Evolutionary conservation across 1,284 basidiomycete genomes (phyloP), one percentile per base, ranked within the genome.

Genomic region (Lignosus rhinocerotis): DNA sequence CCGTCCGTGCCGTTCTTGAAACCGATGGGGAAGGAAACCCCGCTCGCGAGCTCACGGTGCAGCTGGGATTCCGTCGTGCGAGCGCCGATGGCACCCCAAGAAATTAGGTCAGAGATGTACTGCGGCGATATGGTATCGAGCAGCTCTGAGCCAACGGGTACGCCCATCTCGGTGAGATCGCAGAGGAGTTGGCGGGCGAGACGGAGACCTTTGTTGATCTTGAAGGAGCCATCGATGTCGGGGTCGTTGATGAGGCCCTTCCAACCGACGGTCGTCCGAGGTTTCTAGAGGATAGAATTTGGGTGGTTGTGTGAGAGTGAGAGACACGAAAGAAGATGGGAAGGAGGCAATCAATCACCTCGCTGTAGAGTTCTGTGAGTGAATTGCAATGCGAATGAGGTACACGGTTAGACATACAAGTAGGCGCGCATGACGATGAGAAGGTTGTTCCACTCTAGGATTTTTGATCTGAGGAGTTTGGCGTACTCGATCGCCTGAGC

Each of bases 1-100:
- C 96, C 96, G 73, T 98, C 96, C 6, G 96, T 98, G 54, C 96
- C 96, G 74, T 99, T 99, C 78, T 99, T 99, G 88, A 99, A 99
- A n/a, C 96, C 93, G 62, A 94, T 90, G 12, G 93, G 92, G 84
- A 93, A 93, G 50, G 91, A 93, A 33, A 90, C 85, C 70, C 92
- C 93, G n/a, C 86, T 90, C 3, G 93, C 92, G 51, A 96, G 88
- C 76, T 97, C 95, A 59, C 94, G 87, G 70, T 96, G 94, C 10
- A 97, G 85, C 73, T 97, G 95, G 5, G 89, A 92, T 75, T 97
- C 92, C 55, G 96, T 99, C 14, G 96, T 99, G 55, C 96, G 84
- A 2, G 97, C 96, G 44, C 96, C 96, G 64, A 98, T 98, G 6
- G 96, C 96, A 51, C 96, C 96, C 96, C 96, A 99, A 52, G 93